These are phyloP conservation scores for Phoenix dactylifera DNA, from an alignment of 176 grass and related monocot species.

Conservation along the genomic window DNA sequence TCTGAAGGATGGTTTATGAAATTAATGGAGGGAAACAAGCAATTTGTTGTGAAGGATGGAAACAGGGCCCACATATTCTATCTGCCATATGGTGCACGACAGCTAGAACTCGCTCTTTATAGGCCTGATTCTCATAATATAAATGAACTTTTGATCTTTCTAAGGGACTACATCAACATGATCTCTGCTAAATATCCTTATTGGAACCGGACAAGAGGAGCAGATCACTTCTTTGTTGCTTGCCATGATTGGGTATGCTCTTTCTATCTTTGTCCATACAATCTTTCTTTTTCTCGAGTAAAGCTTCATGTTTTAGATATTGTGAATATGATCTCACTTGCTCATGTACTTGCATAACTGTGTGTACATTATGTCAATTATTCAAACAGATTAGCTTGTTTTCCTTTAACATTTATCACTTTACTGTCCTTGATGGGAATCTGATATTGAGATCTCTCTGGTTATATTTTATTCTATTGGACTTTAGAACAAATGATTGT, in stretches of 20 bases:
- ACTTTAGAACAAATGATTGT: no score
- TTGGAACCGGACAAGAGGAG: constrained; percentile 85
- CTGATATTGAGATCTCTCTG: no score
- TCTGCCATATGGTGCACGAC: constrained; percentile 64
- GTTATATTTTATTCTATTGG: no score
- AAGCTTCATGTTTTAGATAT: no score
- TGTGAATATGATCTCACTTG: no score
- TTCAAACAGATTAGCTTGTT: no score
- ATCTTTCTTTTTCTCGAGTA: background rate
- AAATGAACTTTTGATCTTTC: constrained; percentile 48
- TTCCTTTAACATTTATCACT: no score
- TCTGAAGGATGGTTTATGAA: constrained; percentile 98
- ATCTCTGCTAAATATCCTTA: constrained; percentile 64
- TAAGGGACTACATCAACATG: constrained; percentile 71
- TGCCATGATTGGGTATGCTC: constrained; percentile 94
- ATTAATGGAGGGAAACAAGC: constrained; percentile 62
- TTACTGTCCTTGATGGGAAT: no score
- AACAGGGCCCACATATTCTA: constrained; percentile 73
- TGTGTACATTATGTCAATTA: no score
- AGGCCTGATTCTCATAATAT: constrained; percentile 67
- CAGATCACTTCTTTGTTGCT: constrained; percentile 85
- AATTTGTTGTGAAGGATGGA: constrained; percentile 57
- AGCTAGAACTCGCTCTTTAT: constrained; percentile 62
- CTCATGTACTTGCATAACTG: no score
- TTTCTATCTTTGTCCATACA: background rate